Conservation (phyloP, 2,329 filamentous ascomycete species). For the Fusarium penzigii region DNA sequence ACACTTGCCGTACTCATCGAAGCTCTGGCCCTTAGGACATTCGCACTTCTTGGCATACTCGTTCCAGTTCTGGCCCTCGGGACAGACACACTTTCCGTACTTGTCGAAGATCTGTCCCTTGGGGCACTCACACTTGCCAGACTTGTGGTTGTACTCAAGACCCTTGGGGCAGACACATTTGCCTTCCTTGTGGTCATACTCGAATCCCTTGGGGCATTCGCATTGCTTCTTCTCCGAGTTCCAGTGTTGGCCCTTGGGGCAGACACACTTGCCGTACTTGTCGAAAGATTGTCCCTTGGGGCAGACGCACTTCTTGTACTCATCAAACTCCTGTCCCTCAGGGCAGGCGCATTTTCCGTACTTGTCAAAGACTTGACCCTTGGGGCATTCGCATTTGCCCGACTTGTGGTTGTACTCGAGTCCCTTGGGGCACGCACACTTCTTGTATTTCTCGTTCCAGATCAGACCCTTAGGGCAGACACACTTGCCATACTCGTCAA, state of each 20-base stretch:
- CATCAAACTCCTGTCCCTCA: background rate
- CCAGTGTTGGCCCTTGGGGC: constrained; percentile 1
- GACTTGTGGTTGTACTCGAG: background rate
- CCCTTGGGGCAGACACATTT: constrained; percentile 16
- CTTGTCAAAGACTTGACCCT: background rate
- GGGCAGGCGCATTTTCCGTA: constrained; percentile 12
- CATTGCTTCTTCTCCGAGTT: constrained; percentile 8
- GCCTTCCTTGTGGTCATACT: constrained; percentile 4
- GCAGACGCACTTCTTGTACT: constrained; percentile 5
- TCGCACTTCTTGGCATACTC: background rate
- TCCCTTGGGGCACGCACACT: constrained; percentile 16
- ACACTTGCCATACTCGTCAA: constrained; percentile 5
- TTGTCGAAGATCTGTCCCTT: background rate
- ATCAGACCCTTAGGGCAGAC: constrained; percentile 5
- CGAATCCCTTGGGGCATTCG: constrained; percentile 5
- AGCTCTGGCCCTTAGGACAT: background rate
- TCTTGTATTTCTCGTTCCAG: constrained; percentile 5
- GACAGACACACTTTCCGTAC: background rate
- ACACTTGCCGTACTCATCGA: no score
- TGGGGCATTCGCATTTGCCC: constrained; percentile 15
- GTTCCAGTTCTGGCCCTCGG: background rate
- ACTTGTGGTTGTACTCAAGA: background rate
- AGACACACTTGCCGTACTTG: constrained; percentile 11
- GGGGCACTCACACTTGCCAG: constrained; percentile 17
- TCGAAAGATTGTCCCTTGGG: background rate